Conservation (phyloP, 495 filamentous ascomycete genomes). For the Podospora appendiculata region DNA sequence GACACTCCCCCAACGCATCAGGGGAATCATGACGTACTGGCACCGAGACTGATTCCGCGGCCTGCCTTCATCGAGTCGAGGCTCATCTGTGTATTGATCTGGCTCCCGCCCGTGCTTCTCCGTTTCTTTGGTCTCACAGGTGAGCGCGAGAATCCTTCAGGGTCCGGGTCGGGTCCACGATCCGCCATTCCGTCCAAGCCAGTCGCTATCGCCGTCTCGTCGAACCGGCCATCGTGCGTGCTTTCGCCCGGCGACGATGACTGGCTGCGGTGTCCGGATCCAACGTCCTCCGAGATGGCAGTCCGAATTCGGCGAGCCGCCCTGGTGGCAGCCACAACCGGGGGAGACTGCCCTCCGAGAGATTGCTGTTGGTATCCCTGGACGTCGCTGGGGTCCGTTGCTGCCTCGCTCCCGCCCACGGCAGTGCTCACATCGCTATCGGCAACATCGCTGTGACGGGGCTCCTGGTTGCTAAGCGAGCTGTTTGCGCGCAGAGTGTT, state of each 20-base stretch:
- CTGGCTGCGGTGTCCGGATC: neutral
- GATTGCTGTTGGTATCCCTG: neutral
- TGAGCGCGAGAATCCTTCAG: neutral
- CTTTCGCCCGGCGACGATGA: constrained; percentile 1
- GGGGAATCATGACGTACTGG: constrained; percentile 9
- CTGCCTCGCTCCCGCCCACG: constrained; percentile 11
- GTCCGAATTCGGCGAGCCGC: neutral
- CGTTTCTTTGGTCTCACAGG: constrained; percentile 2
- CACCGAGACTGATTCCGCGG: constrained; percentile 28
- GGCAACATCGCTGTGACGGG: constrained; percentile 10
- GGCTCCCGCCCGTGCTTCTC: constrained; percentile 11
- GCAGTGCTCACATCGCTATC: constrained; percentile 30
- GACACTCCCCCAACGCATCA: neutral
- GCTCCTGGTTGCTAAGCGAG: constrained; percentile 18
- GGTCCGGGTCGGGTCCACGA: neutral
- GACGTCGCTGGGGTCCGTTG: neutral
- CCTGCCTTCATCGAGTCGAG: constrained; percentile 19
- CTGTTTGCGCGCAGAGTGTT: constrained; percentile 22
- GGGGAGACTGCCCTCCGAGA: neutral
- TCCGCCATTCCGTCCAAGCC: neutral
- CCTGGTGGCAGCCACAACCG: neutral
- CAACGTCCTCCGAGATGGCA: neutral
- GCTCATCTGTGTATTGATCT: constrained; percentile 18
- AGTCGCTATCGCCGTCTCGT: neutral
- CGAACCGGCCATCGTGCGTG: neutral